Conservation (phyloP, 2,329 filamentous ascomycete species). For the Ambrosiella cleistominuta region DNA sequence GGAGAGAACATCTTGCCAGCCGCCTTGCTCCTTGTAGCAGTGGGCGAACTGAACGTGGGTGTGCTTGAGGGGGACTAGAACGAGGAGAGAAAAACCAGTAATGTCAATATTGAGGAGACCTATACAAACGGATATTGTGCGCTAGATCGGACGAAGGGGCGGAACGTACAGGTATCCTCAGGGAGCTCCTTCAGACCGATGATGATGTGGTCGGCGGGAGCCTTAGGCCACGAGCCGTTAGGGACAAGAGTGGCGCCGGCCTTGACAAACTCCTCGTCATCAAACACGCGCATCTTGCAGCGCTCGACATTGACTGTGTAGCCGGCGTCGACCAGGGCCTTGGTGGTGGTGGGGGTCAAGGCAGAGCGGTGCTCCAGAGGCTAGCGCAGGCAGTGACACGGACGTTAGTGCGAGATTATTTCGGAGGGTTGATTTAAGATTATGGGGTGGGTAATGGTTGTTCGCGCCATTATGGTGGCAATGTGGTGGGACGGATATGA, state of each 20-base stretch:
- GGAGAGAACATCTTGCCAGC: slow-evolving; percentile 64
- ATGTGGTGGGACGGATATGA: background rate
- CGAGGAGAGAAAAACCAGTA: background rate
- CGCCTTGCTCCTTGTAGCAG: slow-evolving; percentile 59
- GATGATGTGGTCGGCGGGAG: slow-evolving; percentile 50
- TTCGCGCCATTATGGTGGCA: background rate
- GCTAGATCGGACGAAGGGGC: background rate
- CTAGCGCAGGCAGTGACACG: slow-evolving; percentile 14
- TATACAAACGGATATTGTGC: background rate
- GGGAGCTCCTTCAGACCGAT: slow-evolving; percentile 64
- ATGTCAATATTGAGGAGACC: background rate
- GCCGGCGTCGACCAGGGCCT: slow-evolving; percentile 43
- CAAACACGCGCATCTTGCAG: slow-evolving; percentile 45
- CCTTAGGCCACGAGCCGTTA: slow-evolving; percentile 49
- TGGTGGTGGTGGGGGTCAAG: slow-evolving; percentile 23
- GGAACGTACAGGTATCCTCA: slow-evolving; percentile 41
- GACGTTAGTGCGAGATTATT: background rate
- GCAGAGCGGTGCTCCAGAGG: slow-evolving; percentile 35
- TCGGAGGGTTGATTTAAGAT: background rate
- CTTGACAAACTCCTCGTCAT: slow-evolving; percentile 40
- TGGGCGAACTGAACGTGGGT: slow-evolving; percentile 56
- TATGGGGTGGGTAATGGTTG: slow-evolving; percentile 15
- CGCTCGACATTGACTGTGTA: slow-evolving; percentile 51
- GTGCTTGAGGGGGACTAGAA: slow-evolving; percentile 47
- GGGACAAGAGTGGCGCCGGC: slow-evolving; percentile 49